Base-by-base conservation (phyloP, 805 yeast genomes). In the Candida saitoana region DNA sequence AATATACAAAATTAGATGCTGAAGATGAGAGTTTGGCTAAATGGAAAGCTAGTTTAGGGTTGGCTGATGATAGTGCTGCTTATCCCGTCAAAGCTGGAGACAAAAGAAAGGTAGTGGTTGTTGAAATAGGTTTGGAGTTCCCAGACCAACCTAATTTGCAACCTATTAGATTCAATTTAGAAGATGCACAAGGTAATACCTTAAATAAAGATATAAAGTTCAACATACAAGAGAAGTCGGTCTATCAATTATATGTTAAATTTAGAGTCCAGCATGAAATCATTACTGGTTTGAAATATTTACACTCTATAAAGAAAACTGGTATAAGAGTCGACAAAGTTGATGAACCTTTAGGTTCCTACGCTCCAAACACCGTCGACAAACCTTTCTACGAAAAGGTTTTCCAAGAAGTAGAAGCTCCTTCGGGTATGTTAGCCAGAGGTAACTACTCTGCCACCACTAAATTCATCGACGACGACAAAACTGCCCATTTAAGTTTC, bases 251-350 rank as follows among this genome's bases (percentile, higher is more conserved):
- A 57, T 77, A 70, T 48, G 79, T 88, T 55, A 81, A 78, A 50
- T 90, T 89, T 68, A 77, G 88, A 50, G 84, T 90, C 25, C 96
- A 89, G 63, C 91, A 85, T 55, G 95, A 87, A 59, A 87, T 90
- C 50, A 82, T 90, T 52, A 89, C 96, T 2, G 97, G 97, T 1
- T 76, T 90, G 58, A 82, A 84, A 59, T 90, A 89, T 61, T 74
- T 87, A 49, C 96, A 87, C 62, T 79, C 79, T 15, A 84, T 88
- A 49, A 88, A 87, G 63, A 86, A 89, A 59, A 80, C 90, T 2
- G 96, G 96, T 25, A 85, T 90, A 48, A 77, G 90, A 18, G 87
- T 90, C 32, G 96, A 87, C 59, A 87, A 84, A 58, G 66, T 82
- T 34, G 95, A 87, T 49, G 95, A 88, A 61, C 93, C 90, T 35